A percentile compares a stretch with the other conserved stretches of the same genome.
phyloP scores from a whole-genome alignment of 257 asterid genomes.

The Pogostemon cablin region DNA sequence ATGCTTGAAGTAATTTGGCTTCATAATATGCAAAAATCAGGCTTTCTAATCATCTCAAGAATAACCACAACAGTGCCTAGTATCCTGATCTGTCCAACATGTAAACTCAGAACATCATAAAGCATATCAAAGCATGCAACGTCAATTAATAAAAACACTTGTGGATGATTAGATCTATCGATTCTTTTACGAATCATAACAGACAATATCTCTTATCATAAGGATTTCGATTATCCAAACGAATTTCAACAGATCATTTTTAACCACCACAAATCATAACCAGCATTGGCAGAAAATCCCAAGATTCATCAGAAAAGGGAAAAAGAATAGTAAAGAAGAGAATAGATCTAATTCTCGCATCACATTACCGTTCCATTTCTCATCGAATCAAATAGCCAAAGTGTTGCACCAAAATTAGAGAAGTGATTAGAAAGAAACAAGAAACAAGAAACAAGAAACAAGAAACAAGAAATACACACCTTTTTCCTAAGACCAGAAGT shows the following conservation, averaged over 20 bases:
- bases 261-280: slow-evolving; percentile 21
- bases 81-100: slow-evolving; percentile 13
- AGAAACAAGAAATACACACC: slow-evolving; percentile 38
- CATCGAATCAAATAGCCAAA: not conserved
- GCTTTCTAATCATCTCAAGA: not conserved
- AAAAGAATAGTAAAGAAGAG: not conserved
- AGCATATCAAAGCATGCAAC: not conserved
- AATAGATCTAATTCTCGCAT: slow-evolving; percentile 34
- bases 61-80: slow-evolving; percentile 12
- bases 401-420: not conserved
- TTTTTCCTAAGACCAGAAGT: slow-evolving; percentile 96
- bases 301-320: not conserved
- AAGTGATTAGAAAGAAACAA: not conserved
- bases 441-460: not conserved
- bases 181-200: slow-evolving; percentile 6
- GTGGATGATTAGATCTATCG: slow-evolving; percentile 38
- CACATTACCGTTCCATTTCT: not conserved
- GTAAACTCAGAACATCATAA: not conserved
- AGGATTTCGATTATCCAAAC: not conserved
- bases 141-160: not conserved
- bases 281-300: not conserved
- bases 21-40: slow-evolving; percentile 15
- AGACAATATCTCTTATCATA: not conserved
- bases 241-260: slow-evolving; percentile 23
- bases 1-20: slow-evolving; percentile 17